These are phyloP conservation scores for Trypanosoma avium DNA, from an alignment of 208 protist species.

Conservation along the genomic window DNA sequence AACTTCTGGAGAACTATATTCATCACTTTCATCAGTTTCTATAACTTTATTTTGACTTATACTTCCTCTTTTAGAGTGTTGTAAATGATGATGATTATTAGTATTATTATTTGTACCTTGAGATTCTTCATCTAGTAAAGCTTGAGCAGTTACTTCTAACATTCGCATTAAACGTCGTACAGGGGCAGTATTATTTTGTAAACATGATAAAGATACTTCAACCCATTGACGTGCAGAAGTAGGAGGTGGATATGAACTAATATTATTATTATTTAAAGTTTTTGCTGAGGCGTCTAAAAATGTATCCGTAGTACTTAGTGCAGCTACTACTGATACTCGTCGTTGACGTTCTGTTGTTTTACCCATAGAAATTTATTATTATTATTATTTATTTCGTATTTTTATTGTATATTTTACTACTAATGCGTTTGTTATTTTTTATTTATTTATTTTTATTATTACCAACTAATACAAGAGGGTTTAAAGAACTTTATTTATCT, in stretches of 20 bases:
- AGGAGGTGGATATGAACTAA: constrained; percentile 11
- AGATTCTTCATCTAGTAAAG: constrained; percentile 52
- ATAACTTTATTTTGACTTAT: constrained; percentile 10
- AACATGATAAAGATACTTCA: constrained; percentile 39
- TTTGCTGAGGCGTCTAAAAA: too few species aligned
- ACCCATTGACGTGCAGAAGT: constrained; percentile 37
- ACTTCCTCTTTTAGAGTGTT: too few species aligned
- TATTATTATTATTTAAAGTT: too few species aligned
- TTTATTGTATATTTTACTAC: too few species aligned
- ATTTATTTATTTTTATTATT: too few species aligned
- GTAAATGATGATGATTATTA: too few species aligned
- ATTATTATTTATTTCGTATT: too few species aligned
- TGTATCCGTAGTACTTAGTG: constrained; percentile 3
- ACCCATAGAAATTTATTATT: too few species aligned
- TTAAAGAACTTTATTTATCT: too few species aligned
- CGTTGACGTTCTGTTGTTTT: neutral
- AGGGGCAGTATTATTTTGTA: constrained; percentile 22
- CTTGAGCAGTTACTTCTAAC: constrained; percentile 48
- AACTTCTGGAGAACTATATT: neutral
- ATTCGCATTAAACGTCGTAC: constrained; percentile 34
- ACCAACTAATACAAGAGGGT: too few species aligned
- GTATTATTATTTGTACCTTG: too few species aligned
- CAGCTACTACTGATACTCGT: constrained; percentile 12
- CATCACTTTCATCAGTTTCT: constrained; percentile 7
- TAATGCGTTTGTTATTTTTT: constrained; percentile 16